phyloP scores from a whole-genome alignment of 495 filamentous ascomycete genomes.

The Aspergillus biplanus region DNA sequence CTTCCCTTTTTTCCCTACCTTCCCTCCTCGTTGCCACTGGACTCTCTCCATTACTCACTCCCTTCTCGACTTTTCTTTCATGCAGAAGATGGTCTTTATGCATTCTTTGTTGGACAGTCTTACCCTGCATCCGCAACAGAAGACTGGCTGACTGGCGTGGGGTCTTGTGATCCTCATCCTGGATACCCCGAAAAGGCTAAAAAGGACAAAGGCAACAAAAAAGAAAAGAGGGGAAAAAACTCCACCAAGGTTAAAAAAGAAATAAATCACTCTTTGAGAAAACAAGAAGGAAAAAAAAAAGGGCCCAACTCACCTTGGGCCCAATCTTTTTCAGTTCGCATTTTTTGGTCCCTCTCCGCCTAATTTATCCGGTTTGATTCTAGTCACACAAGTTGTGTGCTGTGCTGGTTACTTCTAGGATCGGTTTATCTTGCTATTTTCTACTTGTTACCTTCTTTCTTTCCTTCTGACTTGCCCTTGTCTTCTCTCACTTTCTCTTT shows the following conservation, averaged over 20 bases:
- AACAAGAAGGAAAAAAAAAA: constrained; percentile 4
- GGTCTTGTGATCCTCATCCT: constrained; percentile 6
- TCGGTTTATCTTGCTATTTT: constrained; percentile 6
- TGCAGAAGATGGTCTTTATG: background rate
- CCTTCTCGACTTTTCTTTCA: constrained; percentile 2
- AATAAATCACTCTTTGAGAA: background rate
- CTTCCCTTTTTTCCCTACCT: constrained; percentile 10
- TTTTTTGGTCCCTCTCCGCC: constrained; percentile 10
- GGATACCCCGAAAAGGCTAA: background rate
- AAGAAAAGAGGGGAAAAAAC: background rate
- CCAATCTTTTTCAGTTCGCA: constrained; percentile 8
- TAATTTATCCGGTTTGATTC: constrained; percentile 11
- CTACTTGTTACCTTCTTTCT: background rate
- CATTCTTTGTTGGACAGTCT: constrained; percentile 2
- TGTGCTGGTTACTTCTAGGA: constrained; percentile 2
- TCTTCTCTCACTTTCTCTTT: constrained; percentile 4
- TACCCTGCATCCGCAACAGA: background rate
- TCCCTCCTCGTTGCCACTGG: constrained; percentile 7
- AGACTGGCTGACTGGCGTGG: background rate
- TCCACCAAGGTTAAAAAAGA: background rate
- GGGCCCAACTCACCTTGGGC: background rate
- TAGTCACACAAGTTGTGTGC: constrained; percentile 9
- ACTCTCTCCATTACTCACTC: background rate
- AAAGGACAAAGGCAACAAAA: background rate
- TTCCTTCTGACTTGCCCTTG: background rate